phyloP scores from a whole-genome alignment of 148 eudicot species.

The Arbutus unedo region DNA sequence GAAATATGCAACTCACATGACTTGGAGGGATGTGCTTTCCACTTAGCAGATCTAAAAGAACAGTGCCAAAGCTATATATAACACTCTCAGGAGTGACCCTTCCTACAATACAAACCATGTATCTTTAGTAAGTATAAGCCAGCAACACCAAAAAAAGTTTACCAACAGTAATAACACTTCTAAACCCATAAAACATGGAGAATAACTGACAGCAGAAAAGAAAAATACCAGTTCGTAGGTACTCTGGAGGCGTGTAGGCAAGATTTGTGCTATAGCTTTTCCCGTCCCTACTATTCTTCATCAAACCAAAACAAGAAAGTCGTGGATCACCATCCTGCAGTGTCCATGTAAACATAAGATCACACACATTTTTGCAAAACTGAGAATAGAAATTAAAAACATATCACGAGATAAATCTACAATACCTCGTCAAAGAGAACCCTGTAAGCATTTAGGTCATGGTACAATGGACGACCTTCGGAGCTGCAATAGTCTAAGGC shows the following conservation, averaged over 20 bases:
- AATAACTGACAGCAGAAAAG: background rate
- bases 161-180: background rate
- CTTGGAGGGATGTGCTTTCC: constrained; percentile 96
- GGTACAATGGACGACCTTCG: constrained; percentile 73
- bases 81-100: constrained; percentile 89
- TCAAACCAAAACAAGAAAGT: constrained; percentile 82
- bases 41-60: constrained; percentile 76
- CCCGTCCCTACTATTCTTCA: constrained; percentile 92
- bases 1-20: constrained; percentile 52
- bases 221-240: constrained; percentile 64
- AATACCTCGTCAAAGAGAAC: constrained; percentile 84
- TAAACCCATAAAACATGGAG: background rate
- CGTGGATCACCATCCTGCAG: constrained; percentile 86
- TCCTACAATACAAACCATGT: constrained; percentile 41
- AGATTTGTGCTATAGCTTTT: constrained; percentile 87
- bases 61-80: constrained; percentile 80
- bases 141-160: constrained; percentile 5
- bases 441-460: constrained; percentile 87
- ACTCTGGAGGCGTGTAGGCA: constrained; percentile 91
- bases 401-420: background rate
- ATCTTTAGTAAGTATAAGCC: constrained; percentile 2
- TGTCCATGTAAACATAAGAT: background rate
- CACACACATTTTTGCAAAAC: background rate
- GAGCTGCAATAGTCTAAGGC: constrained; percentile 76
- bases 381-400: background rate